phyloP scores from a whole-genome alignment of 352 stramenopile genomes.

The Globisporangium lucens region DNA sequence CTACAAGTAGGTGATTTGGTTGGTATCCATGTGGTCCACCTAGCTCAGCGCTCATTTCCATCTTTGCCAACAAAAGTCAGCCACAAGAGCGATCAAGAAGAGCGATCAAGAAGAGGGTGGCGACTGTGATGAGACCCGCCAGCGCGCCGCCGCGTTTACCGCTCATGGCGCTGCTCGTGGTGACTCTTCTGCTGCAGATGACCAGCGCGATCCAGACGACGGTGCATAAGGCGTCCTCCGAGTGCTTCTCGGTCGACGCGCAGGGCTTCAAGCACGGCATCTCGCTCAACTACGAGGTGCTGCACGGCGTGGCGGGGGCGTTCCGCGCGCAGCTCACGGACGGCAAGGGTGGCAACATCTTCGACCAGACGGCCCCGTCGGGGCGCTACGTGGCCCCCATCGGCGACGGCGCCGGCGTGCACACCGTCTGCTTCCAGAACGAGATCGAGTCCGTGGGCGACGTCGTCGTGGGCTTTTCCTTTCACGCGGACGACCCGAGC shows the following conservation, averaged over 20 bases:
- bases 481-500: slow-evolving; percentile 80
- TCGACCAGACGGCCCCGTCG: slow-evolving; percentile 43
- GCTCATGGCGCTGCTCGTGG: slow-evolving; percentile 17
- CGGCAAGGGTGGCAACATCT: slow-evolving; percentile 54
- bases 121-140: neutral
- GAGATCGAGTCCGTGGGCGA: slow-evolving; percentile 51
- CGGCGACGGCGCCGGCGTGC: slow-evolving; percentile 38
- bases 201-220: slow-evolving; percentile 43
- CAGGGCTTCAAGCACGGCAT: slow-evolving; percentile 77
- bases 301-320: slow-evolving; percentile 68
- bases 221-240: slow-evolving; percentile 34
- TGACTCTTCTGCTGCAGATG: slow-evolving; percentile 14
- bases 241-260: slow-evolving; percentile 78
- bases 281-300: slow-evolving; percentile 84
- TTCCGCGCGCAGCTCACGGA: slow-evolving; percentile 66
- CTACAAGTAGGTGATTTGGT: neutral
- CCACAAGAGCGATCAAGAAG: neutral
- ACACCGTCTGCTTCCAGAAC: slow-evolving; percentile 82
- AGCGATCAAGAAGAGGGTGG: slow-evolving; percentile 2
- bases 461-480: slow-evolving; percentile 82
- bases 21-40: neutral
- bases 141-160: neutral
- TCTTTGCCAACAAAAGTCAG: neutral
- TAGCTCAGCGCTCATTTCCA: neutral
- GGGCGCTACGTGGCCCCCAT: slow-evolving; percentile 61